These are phyloP conservation scores for Eurotiales sp. DNA, from an alignment of 2,329 filamentous ascomycete species.

Conservation along the genomic window DNA sequence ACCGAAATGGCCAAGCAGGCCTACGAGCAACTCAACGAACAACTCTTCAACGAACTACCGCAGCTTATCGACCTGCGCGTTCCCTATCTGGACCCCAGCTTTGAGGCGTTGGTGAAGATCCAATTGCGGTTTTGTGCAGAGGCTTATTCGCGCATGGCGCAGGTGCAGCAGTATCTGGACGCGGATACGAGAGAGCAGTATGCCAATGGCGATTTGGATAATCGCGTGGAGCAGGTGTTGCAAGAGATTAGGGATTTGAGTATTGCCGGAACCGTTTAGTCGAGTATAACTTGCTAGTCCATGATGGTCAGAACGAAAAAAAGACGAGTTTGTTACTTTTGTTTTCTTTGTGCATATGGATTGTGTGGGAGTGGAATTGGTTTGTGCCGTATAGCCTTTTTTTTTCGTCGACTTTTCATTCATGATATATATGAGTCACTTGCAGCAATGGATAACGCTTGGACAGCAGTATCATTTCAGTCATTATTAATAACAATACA, in stretches of 20 bases:
- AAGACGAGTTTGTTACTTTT: background rate
- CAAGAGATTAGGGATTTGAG: constrained; percentile 96
- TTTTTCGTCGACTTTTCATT: too few species aligned
- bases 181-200: constrained; percentile 95
- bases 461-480: too few species aligned
- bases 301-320: too few species aligned
- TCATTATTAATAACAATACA: background rate
- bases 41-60: constrained; percentile 85
- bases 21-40: constrained; percentile 96
- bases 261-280: constrained; percentile 70
- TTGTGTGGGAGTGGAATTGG: too few species aligned
- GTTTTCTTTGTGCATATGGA: background rate
- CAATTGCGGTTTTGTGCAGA: constrained; percentile 96
- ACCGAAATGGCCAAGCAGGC: constrained; percentile 87
- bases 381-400: too few species aligned
- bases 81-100: constrained; percentile 93
- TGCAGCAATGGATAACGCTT: too few species aligned
- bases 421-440: too few species aligned
- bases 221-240: constrained; percentile 87
- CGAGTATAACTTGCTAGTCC: constrained; percentile 1
- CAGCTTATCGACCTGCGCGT: constrained; percentile 96
- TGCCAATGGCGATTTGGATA: constrained; percentile 86
- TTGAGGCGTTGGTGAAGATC: constrained; percentile 98
- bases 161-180: constrained; percentile 97
- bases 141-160: constrained; percentile 95